Base-by-base conservation (phyloP, 1,284 basidiomycete species). In the Cryptococcus sp. region DNA sequence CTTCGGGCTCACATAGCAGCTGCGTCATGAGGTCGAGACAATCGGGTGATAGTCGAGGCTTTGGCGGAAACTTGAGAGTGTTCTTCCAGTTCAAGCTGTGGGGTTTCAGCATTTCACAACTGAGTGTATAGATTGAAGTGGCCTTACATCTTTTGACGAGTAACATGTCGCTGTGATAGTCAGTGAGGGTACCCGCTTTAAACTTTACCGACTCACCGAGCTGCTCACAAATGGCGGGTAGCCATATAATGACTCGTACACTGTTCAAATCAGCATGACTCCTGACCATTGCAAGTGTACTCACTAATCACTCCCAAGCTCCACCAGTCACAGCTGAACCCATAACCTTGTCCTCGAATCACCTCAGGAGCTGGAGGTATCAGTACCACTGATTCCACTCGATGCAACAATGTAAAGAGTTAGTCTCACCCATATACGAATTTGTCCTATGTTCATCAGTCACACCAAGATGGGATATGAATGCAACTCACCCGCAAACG, bases 291-390 rank as follows among this genome's bases (percentile, higher is more conserved):
- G 46, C n/a, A 46, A 38, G 34, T 46, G 63, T 61, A 57, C 91
- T 86, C 50, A 73, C 73, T 68, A 71, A 96, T 95, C 53, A 95
- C 88, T 30, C 93, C 93, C 49, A 97, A 81, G 72, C 89, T 92
- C 94, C 95, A 98, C 93, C 93, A 98, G 72, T 98, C 94, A 72
- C 91, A 96, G 37, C 88, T 89, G 76, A 90, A 94, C 48, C 89
- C 86, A 76, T 98, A 98, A 31, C 93, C 94, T 69, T 76, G 65
- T 0, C 81, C 81, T 38, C 92, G 84, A 65, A 98, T 90, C 43
- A 98, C 94, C 74, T 98, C 95, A 35, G 92, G 91, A 8, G 90
- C 92, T 90, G 90, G 67, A 62, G 68, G 68, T 45, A 35, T 31
- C 43, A 23, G 30, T 44, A 53, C 49, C 44, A 13, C 34, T 37